Base-by-base conservation (phyloP, 2,329 filamentous ascomycete species). In the Cladosporium sp. region DNA sequence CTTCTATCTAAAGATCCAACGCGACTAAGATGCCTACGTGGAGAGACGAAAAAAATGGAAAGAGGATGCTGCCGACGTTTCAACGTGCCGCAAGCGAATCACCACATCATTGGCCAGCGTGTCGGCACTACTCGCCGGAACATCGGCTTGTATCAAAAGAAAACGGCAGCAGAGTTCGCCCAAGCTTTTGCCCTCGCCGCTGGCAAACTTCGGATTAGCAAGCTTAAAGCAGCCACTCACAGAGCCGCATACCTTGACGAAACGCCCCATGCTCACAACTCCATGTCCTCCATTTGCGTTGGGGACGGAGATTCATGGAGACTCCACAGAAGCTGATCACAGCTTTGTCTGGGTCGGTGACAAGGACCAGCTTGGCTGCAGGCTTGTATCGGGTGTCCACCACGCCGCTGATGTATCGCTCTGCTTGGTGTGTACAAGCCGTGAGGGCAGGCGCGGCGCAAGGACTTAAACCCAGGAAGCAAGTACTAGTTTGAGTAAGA, bases 331-430 rank as follows among this genome's bases (percentile, higher is more conserved):
- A 44, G 35, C 61, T 46, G 35, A 35, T n/a, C 35, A 16, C 35
- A 46, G 61, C 61, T 44, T 12, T 44, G 61, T 26, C 46, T 63
- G 49, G 37, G 35, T 56, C n/a, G 56, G 33, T 46, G 50, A 63
- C 61, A 63, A 56, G 61, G 50, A 52, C 21, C 18, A 33, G 50
- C 61, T 63, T 55, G 61, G 61, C 61, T 63, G 50, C 61, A 63
- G 60, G 61, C 61, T 63, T 63, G 26, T 63, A n/a, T 63, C 61
- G 61, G 61, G 61, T 63, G 61, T 63, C 61, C 61, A 63, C 61
- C 35, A 55, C 61, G 61, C 61, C 61, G 37, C 61, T 56, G 33
- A 56, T 52, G 50, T 31, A 63, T 56, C 61, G 61, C 26, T 56
- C 26, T 35, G 23, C 35, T 63, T 56, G 61, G 50, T 56, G 26